Evolutionary conservation across 495 filamentous ascomycete genomes (phyloP), one percentile per base, ranked within the genome.

Genomic region (Neurospora terricola): DNA sequence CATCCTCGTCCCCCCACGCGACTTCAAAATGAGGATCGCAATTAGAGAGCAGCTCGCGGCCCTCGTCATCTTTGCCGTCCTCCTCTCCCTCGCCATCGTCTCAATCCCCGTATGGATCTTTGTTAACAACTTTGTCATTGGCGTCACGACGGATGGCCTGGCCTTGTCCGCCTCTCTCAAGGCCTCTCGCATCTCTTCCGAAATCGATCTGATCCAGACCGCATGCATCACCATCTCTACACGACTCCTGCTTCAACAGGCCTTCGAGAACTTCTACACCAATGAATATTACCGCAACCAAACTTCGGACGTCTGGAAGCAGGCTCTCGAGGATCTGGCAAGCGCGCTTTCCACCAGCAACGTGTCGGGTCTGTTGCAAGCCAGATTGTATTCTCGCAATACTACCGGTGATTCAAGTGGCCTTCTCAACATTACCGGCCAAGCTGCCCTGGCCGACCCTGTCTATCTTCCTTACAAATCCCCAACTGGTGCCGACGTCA

Each of bases 121-220:
- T 70, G 93, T 91, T 73, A 90, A 93, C 79, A 85, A 87, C 70
- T 93, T 94, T 75, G 90, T 96, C 37, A 82, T 91, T 16, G 84
- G 81, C 69, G 87, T 94, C 76, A 84, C 78, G 82, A 81, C 75
- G 21, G 83, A 84, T 62, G 86, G 88, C 42, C 87, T 97, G 38
- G 82, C 90, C 37, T 87, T 97, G 69, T 92, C 92, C 3, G 94
- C 94, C 18, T 92, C 90, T 14, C 88, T 97, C 78, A 97, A 97
- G 80, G 90, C 94, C 36, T 88, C 91, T 27, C 90, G 94, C 78
- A 86, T 98, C 42, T 82, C 90, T n/a, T 90, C 90, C 69, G 91
- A 91, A 77, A 86, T 96, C 36, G 84, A 91, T 40, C 85, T 95
- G 48, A 88, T 94, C 73, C 89, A 93, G 81, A 87, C 91, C 4